Evolutionary conservation across 345 rosid species (phyloP), one percentile per base, ranked within the genome.

Genomic region (Acer campestre): DNA sequence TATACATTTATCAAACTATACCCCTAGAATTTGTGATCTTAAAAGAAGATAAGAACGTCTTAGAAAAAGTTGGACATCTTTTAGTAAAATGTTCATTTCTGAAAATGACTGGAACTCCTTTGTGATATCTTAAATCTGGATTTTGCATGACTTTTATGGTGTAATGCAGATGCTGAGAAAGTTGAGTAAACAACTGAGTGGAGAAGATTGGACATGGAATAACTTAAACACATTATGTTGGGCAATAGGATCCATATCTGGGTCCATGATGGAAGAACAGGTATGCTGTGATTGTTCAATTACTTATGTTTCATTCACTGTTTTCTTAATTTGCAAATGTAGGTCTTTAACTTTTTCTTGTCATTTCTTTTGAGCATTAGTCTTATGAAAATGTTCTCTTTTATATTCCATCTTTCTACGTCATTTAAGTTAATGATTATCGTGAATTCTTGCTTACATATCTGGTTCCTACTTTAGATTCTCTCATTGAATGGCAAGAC

Each of bases 171-270:
- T 97, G 99, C 79, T 97, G 80, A 91, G 88, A 90, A 97, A 97
- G 82, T 88, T 97, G 72, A 93, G 91, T 70, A 97, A 97, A 86
- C 99, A 94, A 85, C 79, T 93, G 83, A 91, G 89, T 77, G 97
- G 98, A 76, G 98, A 97, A 86, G 99, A 97, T 80, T 97, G 98
- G 98, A 92, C 93, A 25, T 94, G 98, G 99, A 97, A 97, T 86
- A 97, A 93, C 73, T 70, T 97, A 64, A 97, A 93, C 81, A 97
- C 99, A 11, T 82, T 97, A 71, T 97, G 99, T 87, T 97, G 99
- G 99, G 99, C 98, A 74, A 97, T 97, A 74, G 98, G 99, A 75
- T 97, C 99, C 70, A 97, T 97, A 61, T 97, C 99, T 70, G 98
- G 99, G 68, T 97, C 98, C 77, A 97, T 97, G 99, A 84, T 89